Percentiles rank a stretch among this genome's conserved stretches.
phyloP scores from a whole-genome alignment of 2,329 filamentous ascomycete species.

The Massarina eburnea region DNA sequence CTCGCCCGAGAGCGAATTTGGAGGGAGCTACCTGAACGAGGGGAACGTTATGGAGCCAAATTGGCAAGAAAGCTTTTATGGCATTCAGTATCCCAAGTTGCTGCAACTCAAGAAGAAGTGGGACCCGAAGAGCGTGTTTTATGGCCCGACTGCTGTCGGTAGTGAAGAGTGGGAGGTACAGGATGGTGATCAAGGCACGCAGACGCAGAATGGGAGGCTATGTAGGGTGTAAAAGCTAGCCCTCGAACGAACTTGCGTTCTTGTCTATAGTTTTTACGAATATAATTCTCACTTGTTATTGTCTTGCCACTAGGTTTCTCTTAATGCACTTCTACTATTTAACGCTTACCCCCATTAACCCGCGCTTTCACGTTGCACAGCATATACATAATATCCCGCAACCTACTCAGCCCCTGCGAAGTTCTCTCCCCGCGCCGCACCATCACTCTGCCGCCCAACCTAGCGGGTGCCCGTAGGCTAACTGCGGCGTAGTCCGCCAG shows the following conservation, averaged over 20 bases:
- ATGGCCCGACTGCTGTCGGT: conserved; percentile 23
- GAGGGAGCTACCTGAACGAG: conserved; percentile 32
- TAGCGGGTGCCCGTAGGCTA: neutral
- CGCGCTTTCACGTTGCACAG: neutral
- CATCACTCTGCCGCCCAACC: neutral
- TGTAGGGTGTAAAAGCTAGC: conserved; percentile 27
- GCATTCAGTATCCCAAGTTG: conserved; percentile 27
- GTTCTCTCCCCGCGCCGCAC: neutral
- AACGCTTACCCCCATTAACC: neutral
- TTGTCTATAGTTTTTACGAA: neutral
- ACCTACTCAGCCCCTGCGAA: neutral
- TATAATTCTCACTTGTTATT: neutral
- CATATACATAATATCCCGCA: neutral
- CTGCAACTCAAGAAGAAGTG: conserved; percentile 26
- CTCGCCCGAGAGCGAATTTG: conserved; percentile 20
- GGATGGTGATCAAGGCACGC: conserved; percentile 19
- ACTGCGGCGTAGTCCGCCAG: neutral
- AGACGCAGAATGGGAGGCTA: conserved; percentile 28
- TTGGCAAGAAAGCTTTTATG: conserved; percentile 33
- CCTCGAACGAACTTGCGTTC: neutral
- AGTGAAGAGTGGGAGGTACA: conserved; percentile 27
- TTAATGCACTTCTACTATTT: neutral
- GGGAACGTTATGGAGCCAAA: conserved; percentile 26
- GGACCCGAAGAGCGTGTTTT: conserved; percentile 33
- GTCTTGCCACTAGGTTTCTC: neutral